Conservation (phyloP, 1,284 basidiomycete genomes). For the Heimioporus retisporus region DNA sequence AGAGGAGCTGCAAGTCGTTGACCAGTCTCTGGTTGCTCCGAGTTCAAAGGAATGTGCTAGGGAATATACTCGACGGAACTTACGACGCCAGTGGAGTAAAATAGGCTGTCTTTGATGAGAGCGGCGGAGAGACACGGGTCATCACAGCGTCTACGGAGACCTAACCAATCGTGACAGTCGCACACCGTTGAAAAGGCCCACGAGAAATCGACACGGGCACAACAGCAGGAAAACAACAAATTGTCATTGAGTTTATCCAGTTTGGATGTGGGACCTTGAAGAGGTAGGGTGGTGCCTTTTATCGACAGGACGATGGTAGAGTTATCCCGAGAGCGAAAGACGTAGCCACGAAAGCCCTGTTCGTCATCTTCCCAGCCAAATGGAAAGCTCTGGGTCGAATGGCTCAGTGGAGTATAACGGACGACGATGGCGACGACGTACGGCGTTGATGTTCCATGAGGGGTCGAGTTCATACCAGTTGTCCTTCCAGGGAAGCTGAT, state of each 20-base stretch:
- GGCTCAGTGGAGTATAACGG: slow-evolving; percentile 12
- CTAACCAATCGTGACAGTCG: slow-evolving; percentile 79
- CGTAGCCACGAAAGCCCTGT: slow-evolving; percentile 93
- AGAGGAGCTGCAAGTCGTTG: slow-evolving; percentile 84
- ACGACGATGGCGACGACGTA: slow-evolving; percentile 49
- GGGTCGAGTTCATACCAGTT: slow-evolving; percentile 89
- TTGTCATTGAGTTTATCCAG: slow-evolving; percentile 99
- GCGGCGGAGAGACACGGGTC: slow-evolving; percentile 87
- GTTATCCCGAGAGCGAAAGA: slow-evolving; percentile 86
- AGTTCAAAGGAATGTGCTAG: slow-evolving; percentile 15
- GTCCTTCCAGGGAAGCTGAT: slow-evolving; percentile 71
- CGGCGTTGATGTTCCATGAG: slow-evolving; percentile 73
- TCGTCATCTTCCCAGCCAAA: slow-evolving; percentile 91
- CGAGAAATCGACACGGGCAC: slow-evolving; percentile 91
- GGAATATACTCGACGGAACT: slow-evolving; percentile 38
- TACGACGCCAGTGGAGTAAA: slow-evolving; percentile 88
- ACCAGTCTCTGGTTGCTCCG: slow-evolving; percentile 63
- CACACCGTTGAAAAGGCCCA: slow-evolving; percentile 91
- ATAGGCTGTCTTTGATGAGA: slow-evolving; percentile 90
- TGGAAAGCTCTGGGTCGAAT: slow-evolving; percentile 72
- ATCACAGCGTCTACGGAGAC: slow-evolving; percentile 79
- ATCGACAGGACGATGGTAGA: slow-evolving; percentile 91
- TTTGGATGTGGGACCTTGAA: slow-evolving; percentile 84
- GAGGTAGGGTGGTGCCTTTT: slow-evolving; percentile 87
- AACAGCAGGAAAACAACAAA: slow-evolving; percentile 97